These are phyloP conservation scores for Claviceps africana DNA, from an alignment of 2,329 filamentous ascomycete genomes.

Conservation along the genomic window DNA sequence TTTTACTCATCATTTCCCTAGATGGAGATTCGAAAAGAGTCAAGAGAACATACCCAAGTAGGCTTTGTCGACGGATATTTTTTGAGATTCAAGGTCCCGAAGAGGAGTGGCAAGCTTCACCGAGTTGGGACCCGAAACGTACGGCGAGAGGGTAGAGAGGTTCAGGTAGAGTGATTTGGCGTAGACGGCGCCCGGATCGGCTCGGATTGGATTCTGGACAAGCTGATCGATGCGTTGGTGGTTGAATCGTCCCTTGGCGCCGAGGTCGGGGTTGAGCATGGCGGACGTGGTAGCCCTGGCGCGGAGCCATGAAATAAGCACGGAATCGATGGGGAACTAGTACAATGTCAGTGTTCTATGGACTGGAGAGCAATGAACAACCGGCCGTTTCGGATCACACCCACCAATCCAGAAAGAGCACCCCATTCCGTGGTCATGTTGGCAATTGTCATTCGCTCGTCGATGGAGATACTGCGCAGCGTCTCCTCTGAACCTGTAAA, in stretches of 20 bases:
- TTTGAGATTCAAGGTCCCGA: background rate
- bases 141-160: constrained; percentile 70
- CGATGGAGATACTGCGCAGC: constrained; percentile 55
- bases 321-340: constrained; percentile 62
- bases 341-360: background rate
- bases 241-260: constrained; percentile 47
- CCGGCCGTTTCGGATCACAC: background rate
- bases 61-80: background rate
- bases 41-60: background rate
- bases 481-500: constrained; percentile 73
- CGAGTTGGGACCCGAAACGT: constrained; percentile 76
- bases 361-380: background rate
- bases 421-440: constrained; percentile 83
- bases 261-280: constrained; percentile 30
- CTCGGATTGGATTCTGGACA: constrained; percentile 47
- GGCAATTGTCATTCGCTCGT: constrained; percentile 57
- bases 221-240: constrained; percentile 63
- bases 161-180: constrained; percentile 74
- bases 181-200: constrained; percentile 67
- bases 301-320: constrained; percentile 60
- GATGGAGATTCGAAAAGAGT: too few relatives aligned
- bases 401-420: constrained; percentile 34
- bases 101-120: constrained; percentile 35
- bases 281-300: constrained; percentile 60
- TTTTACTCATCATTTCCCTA: background rate